phyloP scores from a whole-genome alignment of 305 asterid species.

The Rubia peregrina region DNA sequence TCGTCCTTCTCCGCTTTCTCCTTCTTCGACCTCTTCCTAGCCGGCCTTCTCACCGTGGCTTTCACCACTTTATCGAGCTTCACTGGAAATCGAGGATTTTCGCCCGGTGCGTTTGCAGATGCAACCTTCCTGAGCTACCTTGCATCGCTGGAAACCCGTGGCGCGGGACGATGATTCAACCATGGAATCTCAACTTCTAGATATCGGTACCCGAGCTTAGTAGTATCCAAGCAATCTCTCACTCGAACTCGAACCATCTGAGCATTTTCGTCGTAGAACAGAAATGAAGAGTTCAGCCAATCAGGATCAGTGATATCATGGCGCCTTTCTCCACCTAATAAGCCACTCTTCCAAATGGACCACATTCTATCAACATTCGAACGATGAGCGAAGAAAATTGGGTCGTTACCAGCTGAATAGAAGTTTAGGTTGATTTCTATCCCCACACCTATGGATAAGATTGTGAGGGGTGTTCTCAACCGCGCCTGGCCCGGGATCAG shows the following conservation, averaged over 20 bases:
- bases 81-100: conserved; percentile 29
- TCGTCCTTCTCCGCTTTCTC: conserved; percentile 61
- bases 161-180: conserved; percentile 43
- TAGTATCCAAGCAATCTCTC: conserved; percentile 41
- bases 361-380: conserved; percentile 67
- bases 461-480: conserved; percentile 35
- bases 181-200: conserved; percentile 41
- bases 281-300: neutral
- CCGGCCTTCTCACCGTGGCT: conserved; percentile 61
- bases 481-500: conserved; percentile 26
- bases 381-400: conserved; percentile 66
- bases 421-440: conserved; percentile 37
- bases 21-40: conserved; percentile 44
- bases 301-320: conserved; percentile 45
- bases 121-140: conserved; percentile 36
- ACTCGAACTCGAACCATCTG: conserved; percentile 57
- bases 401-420: conserved; percentile 77
- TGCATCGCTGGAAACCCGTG: conserved; percentile 25
- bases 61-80: conserved; percentile 40
- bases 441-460: conserved; percentile 34
- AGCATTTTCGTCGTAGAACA: conserved; percentile 47
- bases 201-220: conserved; percentile 14
- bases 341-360: conserved; percentile 47
- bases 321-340: conserved; percentile 45
- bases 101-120: conserved; percentile 40